A percentile compares a stretch with the other conserved stretches of the same genome.
Evolutionary conservation across 768 basidiomycete genomes (phyloP).

Genomic region (Candolleomyces eurysporus): DNA sequence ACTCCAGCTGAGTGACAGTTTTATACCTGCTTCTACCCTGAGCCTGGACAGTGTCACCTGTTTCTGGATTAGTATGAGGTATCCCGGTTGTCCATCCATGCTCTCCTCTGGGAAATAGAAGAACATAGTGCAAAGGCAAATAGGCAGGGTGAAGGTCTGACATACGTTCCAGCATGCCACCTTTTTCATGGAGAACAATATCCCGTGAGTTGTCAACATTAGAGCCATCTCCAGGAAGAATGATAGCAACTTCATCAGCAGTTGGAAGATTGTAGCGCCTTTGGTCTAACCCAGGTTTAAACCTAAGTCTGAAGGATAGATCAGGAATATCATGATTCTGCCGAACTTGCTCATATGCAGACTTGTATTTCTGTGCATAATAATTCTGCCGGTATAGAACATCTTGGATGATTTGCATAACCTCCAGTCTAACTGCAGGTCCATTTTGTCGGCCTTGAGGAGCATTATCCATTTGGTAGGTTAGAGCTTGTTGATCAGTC

Average conservation of each 20-base stretch:
- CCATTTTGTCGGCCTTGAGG: not conserved
- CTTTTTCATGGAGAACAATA: constrained; percentile 26
- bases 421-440: not conserved
- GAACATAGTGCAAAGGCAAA: constrained; percentile 37
- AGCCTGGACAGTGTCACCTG: not conserved
- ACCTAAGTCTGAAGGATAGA: constrained; percentile 6
- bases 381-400: constrained; percentile 9
- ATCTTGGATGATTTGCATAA: constrained; percentile 12
- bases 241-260: constrained; percentile 32
- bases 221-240: constrained; percentile 32
- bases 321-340: not conserved
- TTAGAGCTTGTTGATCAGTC: not conserved
- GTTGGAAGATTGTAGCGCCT: constrained; percentile 44
- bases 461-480: constrained; percentile 7
- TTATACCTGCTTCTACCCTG: not conserved
- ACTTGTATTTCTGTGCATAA: constrained; percentile 6
- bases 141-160: constrained; percentile 34
- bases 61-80: constrained; percentile 15
- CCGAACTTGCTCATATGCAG: constrained; percentile 7
- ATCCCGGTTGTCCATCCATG: constrained; percentile 47
- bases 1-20: not conserved
- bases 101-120: constrained; percentile 41
- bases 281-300: constrained; percentile 23
- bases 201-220: constrained; percentile 20
- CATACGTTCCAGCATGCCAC: constrained; percentile 24